Evolutionary conservation across 495 filamentous ascomycete genomes (phyloP), one percentile per base, ranked within the genome.

Genomic region (Pseudoneurospora amorphoporcata): DNA sequence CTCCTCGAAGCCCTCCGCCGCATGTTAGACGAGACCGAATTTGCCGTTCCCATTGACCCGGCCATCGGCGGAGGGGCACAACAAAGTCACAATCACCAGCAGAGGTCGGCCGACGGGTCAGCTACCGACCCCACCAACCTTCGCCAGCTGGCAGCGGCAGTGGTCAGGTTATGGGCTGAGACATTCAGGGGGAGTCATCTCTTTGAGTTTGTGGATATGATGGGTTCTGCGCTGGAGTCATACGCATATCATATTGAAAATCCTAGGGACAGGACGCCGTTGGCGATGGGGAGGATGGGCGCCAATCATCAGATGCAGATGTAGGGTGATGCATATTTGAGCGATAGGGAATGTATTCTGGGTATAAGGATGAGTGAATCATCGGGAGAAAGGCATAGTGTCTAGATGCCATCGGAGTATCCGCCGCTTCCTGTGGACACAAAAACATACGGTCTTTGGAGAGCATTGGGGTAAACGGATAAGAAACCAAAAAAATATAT

Each of bases 21-120:
- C 75, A 91, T 93, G 88, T 85, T 93, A 75, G 89, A 91, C 76
- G 91, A 93, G 83, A 92, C 91, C 9, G 89, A 91, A 73, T 90
- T 92, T 78, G 89, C 90, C 58, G 88, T 90, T 8, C 84, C 84
- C 2, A 82, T 86, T 68, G 85, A 86, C 53, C 84, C 84, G 3
- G 83, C 83, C 3, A 80, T 84, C 40, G 77, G 74, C 4, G 72
- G 72, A 9, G 61, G 65, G 47, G 69, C 75, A 35, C 45, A 71
- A 41, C 79, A 77, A n/a, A 76, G 76, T 17, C 81, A 83, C 69
- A 65, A 35, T 16, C 76, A 80, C 19, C 78, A 77, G 17, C 79
- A 80, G 3, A 74, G 74, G 19, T 79, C 76, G 8, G 76, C 81
- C 73, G 84, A 86, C 72, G 73, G 81, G 61, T 76, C 79, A 40